phyloP scores from a whole-genome alignment of 352 stramenopile genomes.

The Pythium guiyangense region DNA sequence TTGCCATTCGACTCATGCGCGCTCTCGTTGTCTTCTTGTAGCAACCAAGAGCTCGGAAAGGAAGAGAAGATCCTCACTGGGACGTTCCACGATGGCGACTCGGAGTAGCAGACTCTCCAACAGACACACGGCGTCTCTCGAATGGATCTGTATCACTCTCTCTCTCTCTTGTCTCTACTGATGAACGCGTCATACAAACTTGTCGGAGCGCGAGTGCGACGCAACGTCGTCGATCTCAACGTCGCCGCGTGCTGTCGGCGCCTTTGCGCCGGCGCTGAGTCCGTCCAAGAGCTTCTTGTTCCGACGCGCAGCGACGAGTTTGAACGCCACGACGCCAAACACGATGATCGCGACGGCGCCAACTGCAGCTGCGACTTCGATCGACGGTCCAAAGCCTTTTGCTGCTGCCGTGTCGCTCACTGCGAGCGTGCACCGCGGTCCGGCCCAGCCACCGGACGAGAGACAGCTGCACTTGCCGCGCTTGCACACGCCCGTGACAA shows the following conservation, averaged over 20 bases:
- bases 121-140: neutral
- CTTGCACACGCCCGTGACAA: slow-evolving; percentile 53
- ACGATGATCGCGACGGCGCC: slow-evolving; percentile 2
- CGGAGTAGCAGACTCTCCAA: slow-evolving; percentile 26
- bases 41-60: slow-evolving; percentile 45
- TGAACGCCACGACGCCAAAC: slow-evolving; percentile 12
- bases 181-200: slow-evolving; percentile 2
- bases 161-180: neutral
- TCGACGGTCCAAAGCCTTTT: slow-evolving; percentile 36
- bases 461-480: slow-evolving; percentile 44
- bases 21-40: slow-evolving; percentile 3
- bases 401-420: slow-evolving; percentile 18
- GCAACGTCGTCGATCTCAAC: slow-evolving; percentile 9
- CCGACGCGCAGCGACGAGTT: slow-evolving; percentile 9
- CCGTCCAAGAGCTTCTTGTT: slow-evolving; percentile 5
- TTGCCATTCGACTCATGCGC: too few relatives aligned
- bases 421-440: slow-evolving; percentile 50
- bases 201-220: slow-evolving; percentile 6
- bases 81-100: slow-evolving; percentile 63
- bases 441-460: slow-evolving; percentile 50
- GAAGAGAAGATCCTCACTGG: slow-evolving; percentile 63
- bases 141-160: neutral
- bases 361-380: slow-evolving; percentile 16
- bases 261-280: slow-evolving; percentile 3
- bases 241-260: neutral